These are phyloP conservation scores for Cenchrus americanus DNA, from an alignment of 176 grass and related monocot species.

Conservation along the genomic window DNA sequence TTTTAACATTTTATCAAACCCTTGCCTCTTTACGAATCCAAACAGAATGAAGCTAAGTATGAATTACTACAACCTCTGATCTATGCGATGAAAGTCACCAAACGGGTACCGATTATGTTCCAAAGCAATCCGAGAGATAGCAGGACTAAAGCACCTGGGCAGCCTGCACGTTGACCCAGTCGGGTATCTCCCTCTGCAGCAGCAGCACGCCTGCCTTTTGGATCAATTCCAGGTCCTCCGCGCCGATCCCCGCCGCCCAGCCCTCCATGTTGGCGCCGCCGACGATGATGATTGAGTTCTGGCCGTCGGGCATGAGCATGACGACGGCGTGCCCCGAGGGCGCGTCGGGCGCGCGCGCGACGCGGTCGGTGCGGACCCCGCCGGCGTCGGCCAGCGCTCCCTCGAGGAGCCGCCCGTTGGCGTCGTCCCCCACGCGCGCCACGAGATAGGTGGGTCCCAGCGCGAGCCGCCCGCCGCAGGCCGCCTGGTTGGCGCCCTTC, in stretches of 20 bases:
- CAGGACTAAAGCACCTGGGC: slow-evolving; percentile 60
- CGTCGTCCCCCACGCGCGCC: slow-evolving; percentile 80
- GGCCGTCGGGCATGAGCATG: slow-evolving; percentile 88
- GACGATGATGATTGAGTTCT: slow-evolving; percentile 99
- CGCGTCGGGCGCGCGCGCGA: slow-evolving; percentile 50
- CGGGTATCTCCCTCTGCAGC: slow-evolving; percentile 93
- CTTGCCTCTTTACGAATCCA: too few species aligned
- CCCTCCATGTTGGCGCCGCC: slow-evolving; percentile 95
- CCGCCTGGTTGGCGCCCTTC: slow-evolving; percentile 86
- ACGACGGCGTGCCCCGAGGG: slow-evolving; percentile 93
- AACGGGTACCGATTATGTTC: neutral
- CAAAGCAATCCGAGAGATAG: slow-evolving; percentile 23
- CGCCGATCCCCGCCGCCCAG: slow-evolving; percentile 60
- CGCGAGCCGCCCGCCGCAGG: slow-evolving; percentile 77
- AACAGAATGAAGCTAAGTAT: too few species aligned
- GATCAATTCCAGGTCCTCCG: slow-evolving; percentile 73
- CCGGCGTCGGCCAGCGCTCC: slow-evolving; percentile 66
- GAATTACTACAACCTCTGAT: too few species aligned
- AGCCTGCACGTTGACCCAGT: slow-evolving; percentile 89
- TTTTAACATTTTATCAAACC: too few species aligned
- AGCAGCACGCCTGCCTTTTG: slow-evolving; percentile 65
- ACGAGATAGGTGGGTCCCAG: slow-evolving; percentile 72
- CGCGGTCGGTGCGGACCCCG: slow-evolving; percentile 65
- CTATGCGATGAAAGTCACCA: neutral
- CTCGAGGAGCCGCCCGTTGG: slow-evolving; percentile 84